Evolutionary conservation across 805 yeast genomes (phyloP).

Genomic region (Suhomyces xylopsoci): DNA sequence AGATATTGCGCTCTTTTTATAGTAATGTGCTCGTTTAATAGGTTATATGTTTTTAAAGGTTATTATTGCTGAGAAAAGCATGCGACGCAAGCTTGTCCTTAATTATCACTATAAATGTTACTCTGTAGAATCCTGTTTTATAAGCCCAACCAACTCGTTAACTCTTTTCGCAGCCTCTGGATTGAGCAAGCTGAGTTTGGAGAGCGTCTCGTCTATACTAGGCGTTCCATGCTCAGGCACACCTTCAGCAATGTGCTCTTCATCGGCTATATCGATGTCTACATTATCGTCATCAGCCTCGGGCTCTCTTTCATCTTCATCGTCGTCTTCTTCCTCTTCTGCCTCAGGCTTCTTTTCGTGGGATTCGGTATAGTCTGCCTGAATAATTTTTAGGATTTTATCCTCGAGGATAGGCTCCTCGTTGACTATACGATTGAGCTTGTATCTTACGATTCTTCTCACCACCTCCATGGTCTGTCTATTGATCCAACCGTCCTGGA

Average conservation of each 20-base stretch:
- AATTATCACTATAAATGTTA: too few species aligned
- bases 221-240: conserved; percentile 12
- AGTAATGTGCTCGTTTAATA: too few species aligned
- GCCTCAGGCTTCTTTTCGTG: conserved; percentile 17
- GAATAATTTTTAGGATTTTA: conserved; percentile 43
- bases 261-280: conserved; percentile 13
- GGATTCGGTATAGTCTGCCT: conserved; percentile 31
- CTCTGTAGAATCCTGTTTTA: conserved; percentile 31
- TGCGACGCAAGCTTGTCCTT: too few species aligned
- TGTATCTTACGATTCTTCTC: conserved; percentile 69
- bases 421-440: conserved; percentile 58
- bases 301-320: conserved; percentile 20
- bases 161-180: conserved; percentile 33
- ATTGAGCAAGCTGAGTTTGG: conserved; percentile 35
- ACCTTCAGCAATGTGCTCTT: not conserved
- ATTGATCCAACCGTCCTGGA: conserved; percentile 78
- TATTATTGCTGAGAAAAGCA: too few species aligned
- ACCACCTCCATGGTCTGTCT: conserved; percentile 59
- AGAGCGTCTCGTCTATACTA: conserved; percentile 21
- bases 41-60: too few species aligned
- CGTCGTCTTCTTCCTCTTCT: conserved; percentile 19
- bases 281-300: conserved; percentile 22
- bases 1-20: too few species aligned
- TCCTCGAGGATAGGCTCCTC: conserved; percentile 44
- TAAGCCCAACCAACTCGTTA: conserved; percentile 30